Evolutionary conservation across 2,329 filamentous ascomycete genomes (phyloP).

Genomic region (Penicillium griseofulvum): DNA sequence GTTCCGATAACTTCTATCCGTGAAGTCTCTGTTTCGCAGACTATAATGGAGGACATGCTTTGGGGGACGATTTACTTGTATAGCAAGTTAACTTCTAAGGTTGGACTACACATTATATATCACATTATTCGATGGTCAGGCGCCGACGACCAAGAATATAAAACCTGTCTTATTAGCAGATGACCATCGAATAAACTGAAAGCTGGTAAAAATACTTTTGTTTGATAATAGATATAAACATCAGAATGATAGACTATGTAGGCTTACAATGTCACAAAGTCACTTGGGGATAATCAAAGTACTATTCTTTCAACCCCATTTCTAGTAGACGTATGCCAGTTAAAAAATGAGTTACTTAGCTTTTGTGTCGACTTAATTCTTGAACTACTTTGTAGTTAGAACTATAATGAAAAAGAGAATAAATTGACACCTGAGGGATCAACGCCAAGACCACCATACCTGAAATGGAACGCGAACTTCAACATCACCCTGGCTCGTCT

Average conservation of each 20-base stretch:
- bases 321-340: background rate
- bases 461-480: constrained; percentile 6
- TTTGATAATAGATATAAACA: background rate
- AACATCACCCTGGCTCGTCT: constrained; percentile 14
- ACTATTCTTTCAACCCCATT: background rate
- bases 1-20: background rate
- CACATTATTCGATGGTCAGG: background rate
- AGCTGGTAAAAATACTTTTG: background rate
- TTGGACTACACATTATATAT: background rate
- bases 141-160: background rate
- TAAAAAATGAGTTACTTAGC: background rate
- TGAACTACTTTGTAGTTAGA: background rate
- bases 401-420: background rate
- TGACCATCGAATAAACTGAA: no score
- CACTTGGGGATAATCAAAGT: background rate
- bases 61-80: background rate
- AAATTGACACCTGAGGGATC: constrained; percentile 7
- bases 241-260: background rate
- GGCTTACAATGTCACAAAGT: background rate
- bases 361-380: background rate
- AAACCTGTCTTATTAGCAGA: background rate
- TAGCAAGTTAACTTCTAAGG: background rate
- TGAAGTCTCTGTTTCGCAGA: background rate
- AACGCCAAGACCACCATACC: constrained; percentile 4
- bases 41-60: background rate